These are phyloP conservation scores for Russula compacta DNA, from an alignment of 768 basidiomycete species.

Conservation along the genomic window DNA sequence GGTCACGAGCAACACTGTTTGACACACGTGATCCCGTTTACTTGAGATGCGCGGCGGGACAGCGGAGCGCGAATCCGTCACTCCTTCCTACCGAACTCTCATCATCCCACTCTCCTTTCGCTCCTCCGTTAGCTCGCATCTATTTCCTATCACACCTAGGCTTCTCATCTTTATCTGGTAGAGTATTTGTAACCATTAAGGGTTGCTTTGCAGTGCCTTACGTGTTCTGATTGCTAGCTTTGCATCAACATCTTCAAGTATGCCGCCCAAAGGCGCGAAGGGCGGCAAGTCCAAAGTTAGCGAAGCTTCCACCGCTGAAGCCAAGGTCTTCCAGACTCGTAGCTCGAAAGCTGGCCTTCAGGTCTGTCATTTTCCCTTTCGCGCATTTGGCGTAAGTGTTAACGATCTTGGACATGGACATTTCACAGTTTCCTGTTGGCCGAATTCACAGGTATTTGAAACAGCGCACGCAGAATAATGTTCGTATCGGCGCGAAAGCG, in stretches of 20 bases:
- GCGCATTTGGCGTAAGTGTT: neutral
- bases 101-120: neutral
- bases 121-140: neutral
- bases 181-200: too few relatives aligned
- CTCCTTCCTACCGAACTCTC: slow-evolving; percentile 3
- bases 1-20: neutral
- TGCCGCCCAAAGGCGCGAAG: slow-evolving; percentile 12
- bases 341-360: slow-evolving; percentile 18
- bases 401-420: neutral
- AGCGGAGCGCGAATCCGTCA: slow-evolving; percentile 16
- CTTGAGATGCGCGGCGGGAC: neutral
- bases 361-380: neutral
- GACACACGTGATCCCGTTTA: slow-evolving; percentile 18
- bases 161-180: neutral
- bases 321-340: slow-evolving; percentile 18
- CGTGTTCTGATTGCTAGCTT: neutral
- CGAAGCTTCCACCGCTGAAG: neutral
- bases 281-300: slow-evolving; percentile 18
- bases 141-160: neutral
- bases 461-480: slow-evolving; percentile 85
- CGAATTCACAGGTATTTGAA: slow-evolving; percentile 97
- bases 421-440: slow-evolving; percentile 79
- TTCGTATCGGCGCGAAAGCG: slow-evolving; percentile 95
- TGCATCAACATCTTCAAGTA: neutral
- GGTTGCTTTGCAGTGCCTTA: neutral